phyloP scores from a whole-genome alignment of 2,329 filamentous ascomycete species.

The Alternaria atra region DNA sequence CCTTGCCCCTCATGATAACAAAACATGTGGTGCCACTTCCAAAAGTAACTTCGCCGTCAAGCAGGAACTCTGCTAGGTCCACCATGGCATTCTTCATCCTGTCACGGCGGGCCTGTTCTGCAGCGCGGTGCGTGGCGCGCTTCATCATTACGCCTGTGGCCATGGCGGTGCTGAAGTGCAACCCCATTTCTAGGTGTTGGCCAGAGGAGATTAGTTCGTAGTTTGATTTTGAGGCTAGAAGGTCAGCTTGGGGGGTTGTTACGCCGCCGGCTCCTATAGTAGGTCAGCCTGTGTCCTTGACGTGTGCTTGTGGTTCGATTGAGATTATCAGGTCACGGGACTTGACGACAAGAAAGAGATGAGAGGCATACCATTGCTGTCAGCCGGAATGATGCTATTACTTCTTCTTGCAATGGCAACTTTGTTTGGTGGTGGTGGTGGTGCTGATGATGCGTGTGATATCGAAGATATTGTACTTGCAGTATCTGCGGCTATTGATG shows the following conservation, averaged over 20 bases:
- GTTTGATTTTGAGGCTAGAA: slow-evolving; percentile 41
- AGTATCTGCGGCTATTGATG: slow-evolving; percentile 31
- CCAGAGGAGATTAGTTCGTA: slow-evolving; percentile 43
- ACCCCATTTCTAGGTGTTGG: slow-evolving; percentile 43
- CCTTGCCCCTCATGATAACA: slow-evolving; percentile 36
- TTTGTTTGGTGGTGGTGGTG: slow-evolving; percentile 24
- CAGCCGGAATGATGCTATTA: slow-evolving; percentile 30
- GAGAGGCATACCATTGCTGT: slow-evolving; percentile 33
- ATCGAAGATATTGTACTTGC: slow-evolving; percentile 37
- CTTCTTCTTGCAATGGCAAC: slow-evolving; percentile 35
- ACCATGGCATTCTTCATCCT: slow-evolving; percentile 46
- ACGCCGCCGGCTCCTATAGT: slow-evolving; percentile 33
- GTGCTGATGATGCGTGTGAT: slow-evolving; percentile 35
- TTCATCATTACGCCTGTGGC: slow-evolving; percentile 47
- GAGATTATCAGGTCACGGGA: slow-evolving; percentile 12
- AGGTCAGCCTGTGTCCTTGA: background rate
- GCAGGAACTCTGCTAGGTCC: slow-evolving; percentile 39
- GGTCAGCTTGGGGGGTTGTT: slow-evolving; percentile 38
- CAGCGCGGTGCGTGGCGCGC: slow-evolving; percentile 42
- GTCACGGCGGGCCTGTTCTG: slow-evolving; percentile 44
- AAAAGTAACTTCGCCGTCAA: slow-evolving; percentile 45
- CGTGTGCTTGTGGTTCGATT: background rate
- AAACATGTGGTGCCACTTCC: slow-evolving; percentile 44
- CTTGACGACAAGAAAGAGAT: background rate
- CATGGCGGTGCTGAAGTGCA: slow-evolving; percentile 46